Evolutionary conservation across 2,329 filamentous ascomycete species (phyloP), one percentile per base, ranked within the genome.

Genomic region (Colletotrichum nymphaeae): DNA sequence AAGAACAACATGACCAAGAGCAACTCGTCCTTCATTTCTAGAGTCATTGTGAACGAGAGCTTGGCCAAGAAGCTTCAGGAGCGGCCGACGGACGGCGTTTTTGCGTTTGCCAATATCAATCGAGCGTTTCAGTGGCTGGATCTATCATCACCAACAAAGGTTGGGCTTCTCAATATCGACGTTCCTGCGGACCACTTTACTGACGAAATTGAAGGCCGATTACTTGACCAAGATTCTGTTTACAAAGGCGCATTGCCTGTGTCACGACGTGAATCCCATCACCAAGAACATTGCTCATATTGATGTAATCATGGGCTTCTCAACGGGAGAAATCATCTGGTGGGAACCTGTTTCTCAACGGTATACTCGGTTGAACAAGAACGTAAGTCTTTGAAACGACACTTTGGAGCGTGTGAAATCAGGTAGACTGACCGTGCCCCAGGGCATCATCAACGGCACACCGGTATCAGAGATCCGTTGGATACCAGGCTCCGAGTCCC

Each of bases 1-100:
- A 99, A 98, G 88, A 98, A 96, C 84, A 98, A 97, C 82, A 97
- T 99, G 82, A 92, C 96, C 65, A 99, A 99, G 87, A 98, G 95
- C 85, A 98, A 98, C 83, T 99, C 97, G 11, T 98, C 96, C 0
- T 99, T 98, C 80, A 97, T 99, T 35, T 98, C 96, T n/a, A 88
- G 97, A 67, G 96, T 98, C 37, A 98, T 98, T 76, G 92, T 95
- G 19, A 94, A 98, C 79, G 97, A 99, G 78, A 88, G 88, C 5
- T 83, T 97, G 67, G 88, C 89, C 26, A 97, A 97, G 83, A 92
- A 94, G 76, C 83, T 98, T 75, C 89, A 91, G 62, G 97, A 98
- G 37, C 92, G 94, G 75, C 91, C 92, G 14, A 87, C 88, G 2
- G 94, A 97, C 75, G 95, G 95, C 1, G 83, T 97, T 4, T 97